These are phyloP conservation scores for Melaleuca alternifolia DNA, from an alignment of 345 rosid genomes.

Conservation along the genomic window DNA sequence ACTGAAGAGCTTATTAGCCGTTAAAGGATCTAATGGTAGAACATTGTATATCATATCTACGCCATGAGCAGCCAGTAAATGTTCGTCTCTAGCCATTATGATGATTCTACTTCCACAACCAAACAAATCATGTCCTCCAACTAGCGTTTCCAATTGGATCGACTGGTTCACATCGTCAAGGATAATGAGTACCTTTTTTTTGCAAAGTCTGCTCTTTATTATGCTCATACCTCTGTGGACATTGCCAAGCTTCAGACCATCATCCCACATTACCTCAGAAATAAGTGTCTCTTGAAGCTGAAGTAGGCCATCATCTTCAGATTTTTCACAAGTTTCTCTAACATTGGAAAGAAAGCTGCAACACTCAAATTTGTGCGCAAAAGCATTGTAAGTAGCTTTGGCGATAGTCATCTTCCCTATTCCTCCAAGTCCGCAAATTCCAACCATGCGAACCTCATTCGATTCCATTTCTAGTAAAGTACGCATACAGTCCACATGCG, in stretches of 20 bases:
- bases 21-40: background rate
- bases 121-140: background rate
- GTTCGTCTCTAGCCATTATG: constrained; percentile 9
- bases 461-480: background rate
- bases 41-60: background rate
- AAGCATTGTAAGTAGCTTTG: constrained; percentile 4
- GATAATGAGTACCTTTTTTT: constrained; percentile 4
- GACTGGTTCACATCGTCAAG: constrained; percentile 8
- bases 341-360: constrained; percentile 20
- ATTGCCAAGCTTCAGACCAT: background rate
- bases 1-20: background rate
- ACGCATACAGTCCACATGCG: background rate
- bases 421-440: constrained; percentile 3
- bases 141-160: constrained; percentile 1
- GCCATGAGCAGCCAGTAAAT: background rate
- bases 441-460: background rate
- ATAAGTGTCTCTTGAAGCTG: constrained; percentile 6
- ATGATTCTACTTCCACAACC: constrained; percentile 14
- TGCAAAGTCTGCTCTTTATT: background rate
- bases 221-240: background rate
- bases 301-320: background rate
- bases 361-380: constrained; percentile 13
- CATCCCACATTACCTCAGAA: background rate
- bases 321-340: constrained; percentile 8
- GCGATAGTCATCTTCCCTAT: constrained; percentile 17